phyloP scores from a whole-genome alignment of 306 rosid genomes.

The Citrullus mucosospermus region DNA sequence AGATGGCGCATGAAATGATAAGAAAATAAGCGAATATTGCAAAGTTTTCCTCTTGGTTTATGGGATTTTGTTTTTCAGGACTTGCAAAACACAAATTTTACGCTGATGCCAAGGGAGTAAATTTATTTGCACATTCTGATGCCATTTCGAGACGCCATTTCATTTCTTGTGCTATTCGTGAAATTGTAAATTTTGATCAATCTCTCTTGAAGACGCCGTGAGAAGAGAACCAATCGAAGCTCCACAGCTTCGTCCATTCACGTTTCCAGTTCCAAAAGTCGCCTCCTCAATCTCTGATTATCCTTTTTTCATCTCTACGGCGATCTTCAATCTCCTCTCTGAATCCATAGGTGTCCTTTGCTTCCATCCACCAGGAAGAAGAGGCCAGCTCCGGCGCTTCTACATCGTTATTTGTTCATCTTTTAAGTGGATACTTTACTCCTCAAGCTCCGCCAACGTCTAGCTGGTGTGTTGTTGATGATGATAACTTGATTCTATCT shows the following conservation, averaged over 20 bases:
- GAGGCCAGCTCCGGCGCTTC: background rate
- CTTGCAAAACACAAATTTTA: background rate
- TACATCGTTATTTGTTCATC: background rate
- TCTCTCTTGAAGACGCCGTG: slow-evolving; percentile 5
- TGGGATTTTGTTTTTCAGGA: background rate
- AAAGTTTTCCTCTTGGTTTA: background rate
- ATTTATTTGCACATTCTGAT: background rate
- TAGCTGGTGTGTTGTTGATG: background rate
- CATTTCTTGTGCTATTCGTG: background rate
- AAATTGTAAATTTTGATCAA: background rate
- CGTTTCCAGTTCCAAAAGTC: background rate
- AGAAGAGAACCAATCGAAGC: background rate
- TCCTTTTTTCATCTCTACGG: background rate
- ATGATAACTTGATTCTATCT: background rate
- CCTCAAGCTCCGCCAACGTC: background rate
- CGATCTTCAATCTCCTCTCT: background rate
- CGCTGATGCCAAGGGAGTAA: background rate
- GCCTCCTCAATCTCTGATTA: background rate
- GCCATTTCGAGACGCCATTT: background rate
- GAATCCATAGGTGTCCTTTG: background rate
- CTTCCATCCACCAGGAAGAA: background rate
- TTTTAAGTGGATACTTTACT: background rate
- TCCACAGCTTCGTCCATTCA: background rate
- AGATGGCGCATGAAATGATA: background rate
- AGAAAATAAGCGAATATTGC: background rate